Percentiles rank a stretch among this genome's conserved stretches.
Evolutionary conservation across 176 grass and related monocot genomes (phyloP).

Genomic region (Neostapfia colusana): DNA sequence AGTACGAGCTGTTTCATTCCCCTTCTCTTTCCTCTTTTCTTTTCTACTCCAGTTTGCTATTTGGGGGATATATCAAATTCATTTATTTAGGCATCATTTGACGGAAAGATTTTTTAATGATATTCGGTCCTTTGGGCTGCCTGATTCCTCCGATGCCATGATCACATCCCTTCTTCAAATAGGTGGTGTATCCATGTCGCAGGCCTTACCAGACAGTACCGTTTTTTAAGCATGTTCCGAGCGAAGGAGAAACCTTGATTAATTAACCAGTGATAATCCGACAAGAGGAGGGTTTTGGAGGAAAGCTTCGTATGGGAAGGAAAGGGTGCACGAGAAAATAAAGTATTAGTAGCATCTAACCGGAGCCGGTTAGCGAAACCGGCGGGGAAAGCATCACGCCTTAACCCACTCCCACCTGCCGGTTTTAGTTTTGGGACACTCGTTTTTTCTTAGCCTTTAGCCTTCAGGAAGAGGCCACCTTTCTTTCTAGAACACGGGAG

Average conservation of each 20-base stretch:
- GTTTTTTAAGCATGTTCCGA: conserved; percentile 19
- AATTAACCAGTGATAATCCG: conserved; percentile 19
- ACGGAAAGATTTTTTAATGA: neutral
- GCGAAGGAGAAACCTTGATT: conserved; percentile 3
- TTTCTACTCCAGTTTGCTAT: conserved; percentile 12
- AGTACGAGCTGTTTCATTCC: conserved; percentile 25
- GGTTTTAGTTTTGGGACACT: conserved; percentile 14
- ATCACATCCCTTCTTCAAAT: conserved; percentile 21
- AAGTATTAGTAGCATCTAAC: conserved; percentile 35
- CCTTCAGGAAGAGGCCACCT: conserved; percentile 7
- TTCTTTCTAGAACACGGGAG: conserved; percentile 47
- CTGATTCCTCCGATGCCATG: neutral
- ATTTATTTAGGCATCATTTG: conserved; percentile 25
- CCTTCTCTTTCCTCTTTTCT: neutral
- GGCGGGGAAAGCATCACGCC: conserved; percentile 42
- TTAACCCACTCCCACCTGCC: conserved; percentile 60
- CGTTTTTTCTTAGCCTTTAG: conserved; percentile 25
- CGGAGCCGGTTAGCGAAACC: conserved; percentile 67
- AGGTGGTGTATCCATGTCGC: conserved; percentile 8
- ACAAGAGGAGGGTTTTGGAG: conserved; percentile 10
- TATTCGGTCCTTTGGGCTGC: conserved; percentile 32
- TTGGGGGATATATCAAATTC: conserved; percentile 10
- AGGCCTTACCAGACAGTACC: neutral
- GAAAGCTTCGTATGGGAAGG: conserved; percentile 9
- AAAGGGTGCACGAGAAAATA: conserved; percentile 33